A percentile compares a stretch with the other conserved stretches of the same genome.
These are phyloP conservation scores for Galerina sulciceps DNA, from an alignment of 768 basidiomycete genomes.

Conservation along the genomic window DNA sequence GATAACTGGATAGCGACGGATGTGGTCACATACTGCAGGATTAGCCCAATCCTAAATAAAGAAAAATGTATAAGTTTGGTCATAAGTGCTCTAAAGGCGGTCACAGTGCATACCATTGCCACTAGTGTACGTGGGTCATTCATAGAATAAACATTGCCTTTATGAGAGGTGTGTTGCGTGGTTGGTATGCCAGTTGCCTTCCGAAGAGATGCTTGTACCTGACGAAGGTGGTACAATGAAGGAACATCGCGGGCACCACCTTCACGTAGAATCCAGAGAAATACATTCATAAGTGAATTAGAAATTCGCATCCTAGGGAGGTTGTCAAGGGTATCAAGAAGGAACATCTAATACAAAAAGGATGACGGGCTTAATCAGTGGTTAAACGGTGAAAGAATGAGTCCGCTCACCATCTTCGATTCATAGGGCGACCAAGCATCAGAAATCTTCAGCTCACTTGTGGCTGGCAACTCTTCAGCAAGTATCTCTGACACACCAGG, in stretches of 20 bases:
- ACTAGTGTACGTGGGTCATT: slow-evolving; percentile 30
- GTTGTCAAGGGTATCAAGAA: slow-evolving; percentile 21
- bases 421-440: too few species aligned
- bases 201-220: slow-evolving; percentile 18
- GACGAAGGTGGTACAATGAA: slow-evolving; percentile 16
- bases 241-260: slow-evolving; percentile 12
- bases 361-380: background rate
- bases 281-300: slow-evolving; percentile 15
- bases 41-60: slow-evolving; percentile 36
- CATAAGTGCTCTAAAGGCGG: background rate
- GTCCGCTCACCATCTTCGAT: too few species aligned
- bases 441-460: too few species aligned
- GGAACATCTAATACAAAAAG: slow-evolving; percentile 13
- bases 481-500: too few species aligned
- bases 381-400: background rate
- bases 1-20: slow-evolving; percentile 34
- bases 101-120: slow-evolving; percentile 18
- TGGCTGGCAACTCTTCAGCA: too few species aligned
- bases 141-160: slow-evolving; percentile 33
- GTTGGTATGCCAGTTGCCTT: slow-evolving; percentile 21
- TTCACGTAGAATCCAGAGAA: slow-evolving; percentile 23
- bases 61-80: too few species aligned
- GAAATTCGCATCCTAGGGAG: slow-evolving; percentile 19
- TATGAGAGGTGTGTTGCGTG: slow-evolving; percentile 19
- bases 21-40: slow-evolving; percentile 25